Evolutionary conservation across 2,329 filamentous ascomycete genomes (phyloP).

Genomic region (Aspergillus fumigatus): DNA sequence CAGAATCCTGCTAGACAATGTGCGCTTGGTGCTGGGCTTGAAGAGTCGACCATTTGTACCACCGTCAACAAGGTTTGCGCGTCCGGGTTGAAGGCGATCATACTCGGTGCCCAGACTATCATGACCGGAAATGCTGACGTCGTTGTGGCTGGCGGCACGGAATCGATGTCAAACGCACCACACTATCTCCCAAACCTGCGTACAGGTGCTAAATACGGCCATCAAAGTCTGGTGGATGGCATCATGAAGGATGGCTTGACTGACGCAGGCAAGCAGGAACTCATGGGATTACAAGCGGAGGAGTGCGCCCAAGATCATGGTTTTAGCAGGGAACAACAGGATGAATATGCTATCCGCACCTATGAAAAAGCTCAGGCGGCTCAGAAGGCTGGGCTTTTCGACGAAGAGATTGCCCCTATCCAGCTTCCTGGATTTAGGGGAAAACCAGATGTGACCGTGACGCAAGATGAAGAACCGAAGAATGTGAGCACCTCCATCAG

Average conservation of each 20-base stretch:
- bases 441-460: conserved; percentile 76
- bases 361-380: conserved; percentile 93
- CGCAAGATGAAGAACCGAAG: conserved; percentile 91
- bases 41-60: conserved; percentile 74
- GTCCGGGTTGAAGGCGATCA: conserved; percentile 88
- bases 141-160: conserved; percentile 87
- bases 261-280: conserved; percentile 84
- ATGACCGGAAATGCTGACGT: conserved; percentile 92
- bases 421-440: conserved; percentile 83
- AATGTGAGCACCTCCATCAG: conserved; percentile 53
- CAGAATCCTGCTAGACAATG: conserved; percentile 96
- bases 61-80: conserved; percentile 99
- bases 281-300: conserved; percentile 93
- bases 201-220: conserved; percentile 86
- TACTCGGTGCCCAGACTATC: conserved; percentile 93
- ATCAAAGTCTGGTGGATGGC: conserved; percentile 83
- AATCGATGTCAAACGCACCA: conserved; percentile 97
- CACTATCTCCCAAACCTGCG: conserved; percentile 91
- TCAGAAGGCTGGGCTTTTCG: conserved; percentile 74
- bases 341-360: conserved; percentile 90
- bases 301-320: conserved; percentile 82
- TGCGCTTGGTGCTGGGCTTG: conserved; percentile 81
- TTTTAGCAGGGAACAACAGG: conserved; percentile 79
- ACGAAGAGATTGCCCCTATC: conserved; percentile 80
- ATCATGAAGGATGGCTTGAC: conserved; percentile 92